phyloP scores from a whole-genome alignment of 495 filamentous ascomycete genomes.

The Tuber aestivum region DNA sequence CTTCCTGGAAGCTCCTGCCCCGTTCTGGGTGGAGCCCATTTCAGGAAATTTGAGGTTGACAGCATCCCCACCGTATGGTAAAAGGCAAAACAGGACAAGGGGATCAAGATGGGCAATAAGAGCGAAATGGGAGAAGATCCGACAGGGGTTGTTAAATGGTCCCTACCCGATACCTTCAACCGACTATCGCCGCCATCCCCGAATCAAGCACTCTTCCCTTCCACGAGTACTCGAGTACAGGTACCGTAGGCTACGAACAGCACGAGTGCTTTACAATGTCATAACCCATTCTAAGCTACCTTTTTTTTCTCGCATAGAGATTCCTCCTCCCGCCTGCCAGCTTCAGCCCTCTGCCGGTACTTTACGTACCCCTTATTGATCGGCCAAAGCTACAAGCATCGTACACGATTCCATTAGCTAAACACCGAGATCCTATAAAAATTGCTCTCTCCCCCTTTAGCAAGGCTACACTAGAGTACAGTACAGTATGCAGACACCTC shows the following conservation, averaged over 20 bases:
- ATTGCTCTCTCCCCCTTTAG: not conserved
- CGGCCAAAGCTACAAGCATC: not conserved
- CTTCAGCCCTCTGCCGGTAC: not conserved
- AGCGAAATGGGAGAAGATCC: not conserved
- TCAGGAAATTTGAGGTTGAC: constrained; percentile 1
- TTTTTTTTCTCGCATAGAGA: not conserved
- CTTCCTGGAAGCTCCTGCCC: not conserved
- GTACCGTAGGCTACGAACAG: no score
- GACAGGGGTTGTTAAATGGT: not conserved
- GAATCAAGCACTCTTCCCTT: not conserved
- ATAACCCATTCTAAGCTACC: not conserved
- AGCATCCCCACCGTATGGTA: not conserved
- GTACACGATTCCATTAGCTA: not conserved
- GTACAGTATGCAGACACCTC: not conserved
- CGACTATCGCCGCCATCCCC: not conserved
- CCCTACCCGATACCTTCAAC: not conserved
- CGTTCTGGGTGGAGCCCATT: not conserved
- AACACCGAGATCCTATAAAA: not conserved
- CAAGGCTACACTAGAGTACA: not conserved
- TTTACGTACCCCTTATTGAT: not conserved
- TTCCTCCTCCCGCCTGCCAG: not conserved
- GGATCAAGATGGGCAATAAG: not conserved
- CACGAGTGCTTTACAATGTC: not conserved
- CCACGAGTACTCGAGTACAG: no score
- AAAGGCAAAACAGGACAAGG: not conserved